These are phyloP conservation scores for Gynostemma pentaphyllum DNA, from an alignment of 306 rosid genomes.

Conservation along the genomic window DNA sequence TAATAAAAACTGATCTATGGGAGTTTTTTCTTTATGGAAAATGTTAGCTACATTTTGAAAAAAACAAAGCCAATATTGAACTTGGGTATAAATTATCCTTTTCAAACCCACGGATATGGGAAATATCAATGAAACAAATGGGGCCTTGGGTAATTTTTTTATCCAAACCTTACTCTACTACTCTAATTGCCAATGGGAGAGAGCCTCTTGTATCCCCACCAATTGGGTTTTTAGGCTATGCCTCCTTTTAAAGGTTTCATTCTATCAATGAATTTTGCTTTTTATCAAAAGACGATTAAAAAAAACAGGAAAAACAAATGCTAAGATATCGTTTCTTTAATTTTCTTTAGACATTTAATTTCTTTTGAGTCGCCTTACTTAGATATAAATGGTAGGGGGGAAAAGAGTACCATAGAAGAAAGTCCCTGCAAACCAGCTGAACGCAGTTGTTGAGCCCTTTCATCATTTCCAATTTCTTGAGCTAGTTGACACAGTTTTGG, in stretches of 20 bases:
- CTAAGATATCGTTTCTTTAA: background rate
- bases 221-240: too few species aligned
- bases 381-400: constrained; percentile 4
- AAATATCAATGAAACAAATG: too few species aligned
- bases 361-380: background rate
- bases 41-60: too few species aligned
- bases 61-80: too few species aligned
- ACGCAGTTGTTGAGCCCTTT: constrained; percentile 34
- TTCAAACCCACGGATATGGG: too few species aligned
- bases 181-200: background rate
- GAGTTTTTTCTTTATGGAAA: too few species aligned
- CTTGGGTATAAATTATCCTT: too few species aligned
- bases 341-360: background rate
- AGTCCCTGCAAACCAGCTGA: constrained; percentile 74
- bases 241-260: too few species aligned
- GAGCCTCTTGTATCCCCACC: background rate
- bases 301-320: background rate
- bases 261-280: background rate
- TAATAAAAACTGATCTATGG: too few species aligned
- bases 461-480: constrained; percentile 75
- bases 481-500: constrained; percentile 79
- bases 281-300: background rate
- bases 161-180: too few species aligned
- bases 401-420: constrained; percentile 66
- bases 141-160: too few species aligned